Evolutionary conservation across 768 basidiomycete genomes (phyloP), one percentile per base, ranked within the genome.

Genomic region (Mycena vitilis): DNA sequence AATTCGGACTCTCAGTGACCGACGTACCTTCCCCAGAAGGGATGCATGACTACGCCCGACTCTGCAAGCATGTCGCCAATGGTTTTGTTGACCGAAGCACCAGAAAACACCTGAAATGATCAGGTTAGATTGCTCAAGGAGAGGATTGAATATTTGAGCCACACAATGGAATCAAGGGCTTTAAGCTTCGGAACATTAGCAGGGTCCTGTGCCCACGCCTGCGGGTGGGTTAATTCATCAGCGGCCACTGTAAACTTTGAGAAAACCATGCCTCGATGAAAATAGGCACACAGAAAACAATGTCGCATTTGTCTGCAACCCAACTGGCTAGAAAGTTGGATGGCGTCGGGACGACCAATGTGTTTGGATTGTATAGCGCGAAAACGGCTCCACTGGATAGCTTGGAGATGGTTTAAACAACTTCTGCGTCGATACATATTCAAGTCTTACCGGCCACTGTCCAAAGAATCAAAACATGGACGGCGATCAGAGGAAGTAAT

Each of bases 1-100:
- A n/a, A 25, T n/a, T 11, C n/a, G 20, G 36, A 30, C 30, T 30
- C 30, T 23, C 8, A 12, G 7, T 36, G 4, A 36, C 18, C 7
- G 6, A 61, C 23, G 20, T 20, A 61, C 62, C 62, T 63, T 63
- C 62, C 62, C 62, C 62, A 63, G 62, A 63, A 63, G 6, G 62
- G 62, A 63, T 63, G 62, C 62, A 63, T 54, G 16, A 55, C 53
- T 22, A 63, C 52, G 11, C 62, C 62, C 11, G 52, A 25, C 34
- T 30, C 53, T 8, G 51, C 30, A 18, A 63, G 62, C 62, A 63
- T 55, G 25, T 63, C 62, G 10, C 62, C 62, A n/a, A 63, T 54
- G 16, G 30, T 45, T n/a, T 63, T 55, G 20, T 63, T 63, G 4
- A 63, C 62, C 10, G 62, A 63, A 25, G 62, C 62, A 13, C 62